phyloP scores from a whole-genome alignment of 208 protist species.

The Trypanosoma congolense region DNA sequence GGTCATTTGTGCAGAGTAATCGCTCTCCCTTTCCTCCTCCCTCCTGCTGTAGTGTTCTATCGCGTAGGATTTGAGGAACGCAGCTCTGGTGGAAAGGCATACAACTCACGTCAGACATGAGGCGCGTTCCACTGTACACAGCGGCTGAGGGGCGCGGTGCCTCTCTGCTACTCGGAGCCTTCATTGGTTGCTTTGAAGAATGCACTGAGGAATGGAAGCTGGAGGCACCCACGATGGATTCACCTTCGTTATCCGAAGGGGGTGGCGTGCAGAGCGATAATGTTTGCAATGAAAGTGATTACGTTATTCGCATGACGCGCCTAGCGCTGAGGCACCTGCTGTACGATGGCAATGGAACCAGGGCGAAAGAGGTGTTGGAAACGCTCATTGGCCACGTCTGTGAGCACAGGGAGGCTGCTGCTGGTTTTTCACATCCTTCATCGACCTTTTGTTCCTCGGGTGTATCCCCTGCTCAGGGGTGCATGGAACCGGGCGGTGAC shows the following conservation, averaged over 20 bases:
- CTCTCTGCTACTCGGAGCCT: constrained; percentile 4
- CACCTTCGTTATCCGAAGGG: neutral
- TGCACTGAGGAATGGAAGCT: too few relatives aligned
- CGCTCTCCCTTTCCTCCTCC: too few relatives aligned
- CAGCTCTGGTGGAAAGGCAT: neutral
- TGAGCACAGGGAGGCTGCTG: neutral
- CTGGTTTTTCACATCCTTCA: neutral
- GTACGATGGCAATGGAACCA: neutral
- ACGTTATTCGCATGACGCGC: neutral
- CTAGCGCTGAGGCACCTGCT: constrained; percentile 3
- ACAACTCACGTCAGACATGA: neutral
- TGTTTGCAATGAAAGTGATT: neutral
- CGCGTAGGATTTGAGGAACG: neutral
- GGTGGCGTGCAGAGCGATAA: neutral
- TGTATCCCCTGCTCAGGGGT: too few relatives aligned
- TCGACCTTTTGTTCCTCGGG: too few relatives aligned
- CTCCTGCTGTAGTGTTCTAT: neutral
- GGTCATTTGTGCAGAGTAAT: neutral
- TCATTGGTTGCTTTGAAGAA: constrained; percentile 15
- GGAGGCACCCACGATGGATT: neutral
- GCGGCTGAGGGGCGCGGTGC: neutral
- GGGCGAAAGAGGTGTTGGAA: constrained; percentile 3
- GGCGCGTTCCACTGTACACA: constrained; percentile 1
- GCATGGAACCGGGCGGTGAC: too few relatives aligned
- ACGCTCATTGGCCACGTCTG: neutral